Base-by-base conservation (phyloP, 2,329 filamentous ascomycete species). In the Thermomyces lanuginosus region DNA sequence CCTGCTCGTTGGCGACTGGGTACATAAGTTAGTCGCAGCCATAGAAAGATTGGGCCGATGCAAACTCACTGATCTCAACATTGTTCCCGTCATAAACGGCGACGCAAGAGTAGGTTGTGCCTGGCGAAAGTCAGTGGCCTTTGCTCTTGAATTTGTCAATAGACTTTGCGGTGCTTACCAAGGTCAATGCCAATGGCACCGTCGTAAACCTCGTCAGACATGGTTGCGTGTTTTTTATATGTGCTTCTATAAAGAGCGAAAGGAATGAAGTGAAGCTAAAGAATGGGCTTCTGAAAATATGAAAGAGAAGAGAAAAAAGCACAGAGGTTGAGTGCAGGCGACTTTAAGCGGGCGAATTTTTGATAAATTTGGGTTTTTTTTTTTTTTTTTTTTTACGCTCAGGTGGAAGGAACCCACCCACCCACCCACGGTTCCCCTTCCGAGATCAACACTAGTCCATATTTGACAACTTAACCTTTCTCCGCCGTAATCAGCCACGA, bases 111-210 rank as follows among this genome's bases (percentile, higher is more conserved):
- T 98, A 98, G 63, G 89, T 98, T 49, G 89, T 98, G 64, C 89
- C 86, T 93, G 48, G 40, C 34, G 42, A 35, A 22, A 29, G 37
- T 47, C 31, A 48, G 42, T 30, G 6, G 25, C 29, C 36, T 29
- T 32, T 18, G 24, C 11, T 20, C 19, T 21, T 15, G n/a, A n/a
- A n/a, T n/a, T n/a, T n/a, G 37, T 47, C 31, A 48, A 42, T 30
- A 8, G 25, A 28, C 36, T 29, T 32, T 18, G 24, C 11, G 18
- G 18, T 21, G 13, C 76, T 52, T 68, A 92, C 86, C 89, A 67
- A 98, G 73, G 76, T 98, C 89, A 69, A 98, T 98, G 75, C 89
- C 89, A 68, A 95, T 82, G 74, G 89, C 89, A 79, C 89, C 89
- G 61, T 98, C 89, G 63, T 95, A 98, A 52, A 91, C 76, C 76